Evolutionary conservation across 306 rosid species (phyloP).

Genomic region (Ammopiptanthus mongolicus): DNA sequence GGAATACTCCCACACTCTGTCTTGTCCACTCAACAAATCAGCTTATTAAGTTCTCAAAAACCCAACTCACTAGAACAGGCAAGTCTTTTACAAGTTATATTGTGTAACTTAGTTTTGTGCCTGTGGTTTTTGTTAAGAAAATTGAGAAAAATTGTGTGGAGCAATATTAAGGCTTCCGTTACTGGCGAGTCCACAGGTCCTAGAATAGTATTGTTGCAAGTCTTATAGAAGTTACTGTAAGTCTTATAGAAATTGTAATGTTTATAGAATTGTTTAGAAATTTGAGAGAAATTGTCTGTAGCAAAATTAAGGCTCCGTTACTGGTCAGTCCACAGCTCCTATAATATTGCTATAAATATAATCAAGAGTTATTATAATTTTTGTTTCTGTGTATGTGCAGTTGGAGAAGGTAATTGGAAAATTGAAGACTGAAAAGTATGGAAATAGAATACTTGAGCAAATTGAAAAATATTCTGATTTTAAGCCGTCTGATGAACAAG

Average conservation of each 20-base stretch:
- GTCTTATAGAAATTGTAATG: no score
- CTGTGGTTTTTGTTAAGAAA: background rate
- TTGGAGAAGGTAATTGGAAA: slow-evolving; percentile 77
- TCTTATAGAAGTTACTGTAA: no score
- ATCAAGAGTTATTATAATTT: background rate
- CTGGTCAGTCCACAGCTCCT: background rate
- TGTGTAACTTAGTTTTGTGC: background rate
- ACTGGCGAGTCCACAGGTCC: background rate
- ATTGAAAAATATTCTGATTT: slow-evolving; percentile 39
- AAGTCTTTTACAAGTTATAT: slow-evolving; percentile 18
- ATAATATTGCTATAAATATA: background rate
- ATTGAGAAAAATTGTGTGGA: background rate
- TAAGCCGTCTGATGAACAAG: slow-evolving; percentile 34
- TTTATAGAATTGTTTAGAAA: background rate
- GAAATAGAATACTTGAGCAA: slow-evolving; percentile 60
- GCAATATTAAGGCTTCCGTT: background rate
- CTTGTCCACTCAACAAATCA: slow-evolving; percentile 75
- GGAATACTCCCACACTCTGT: slow-evolving; percentile 88
- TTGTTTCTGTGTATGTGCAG: slow-evolving; percentile 37
- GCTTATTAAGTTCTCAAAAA: slow-evolving; percentile 57
- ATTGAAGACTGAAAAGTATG: slow-evolving; percentile 71
- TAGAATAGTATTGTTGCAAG: background rate
- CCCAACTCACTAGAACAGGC: slow-evolving; percentile 71
- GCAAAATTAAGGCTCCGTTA: background rate
- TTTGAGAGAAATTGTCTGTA: background rate